Percentiles rank a stretch among this genome's conserved stretches.
Evolutionary conservation across 352 stramenopile genomes (phyloP).

Genomic region (Phytophthora niederhauseri): DNA sequence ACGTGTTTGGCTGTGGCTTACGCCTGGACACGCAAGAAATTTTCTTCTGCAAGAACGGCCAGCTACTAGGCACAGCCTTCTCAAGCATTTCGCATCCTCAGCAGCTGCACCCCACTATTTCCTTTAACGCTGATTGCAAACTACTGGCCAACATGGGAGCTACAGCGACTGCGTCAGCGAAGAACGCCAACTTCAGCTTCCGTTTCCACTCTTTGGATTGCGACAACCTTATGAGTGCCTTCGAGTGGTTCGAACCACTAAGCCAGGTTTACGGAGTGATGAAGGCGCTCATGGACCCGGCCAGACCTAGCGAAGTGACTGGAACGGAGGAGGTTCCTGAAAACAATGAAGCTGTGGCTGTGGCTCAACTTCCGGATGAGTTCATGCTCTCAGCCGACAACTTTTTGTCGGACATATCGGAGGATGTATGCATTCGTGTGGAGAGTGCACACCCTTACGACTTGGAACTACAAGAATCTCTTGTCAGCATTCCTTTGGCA

Average conservation of each 20-base stretch:
- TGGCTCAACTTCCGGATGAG: slow-evolving; percentile 63
- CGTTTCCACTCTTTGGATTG: slow-evolving; percentile 84
- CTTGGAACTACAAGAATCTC: slow-evolving; percentile 76
- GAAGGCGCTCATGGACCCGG: slow-evolving; percentile 74
- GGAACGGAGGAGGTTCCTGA: slow-evolving; percentile 5
- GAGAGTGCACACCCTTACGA: slow-evolving; percentile 85
- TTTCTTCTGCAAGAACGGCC: slow-evolving; percentile 89
- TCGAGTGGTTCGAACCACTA: slow-evolving; percentile 89
- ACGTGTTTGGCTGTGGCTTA: slow-evolving; percentile 82
- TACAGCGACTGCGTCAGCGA: slow-evolving; percentile 28
- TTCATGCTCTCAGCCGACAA: slow-evolving; percentile 91
- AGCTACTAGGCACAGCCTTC: slow-evolving; percentile 79
- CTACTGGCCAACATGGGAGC: slow-evolving; percentile 78
- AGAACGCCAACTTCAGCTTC: slow-evolving; percentile 74
- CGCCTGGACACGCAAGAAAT: slow-evolving; percentile 83
- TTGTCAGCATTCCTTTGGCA: slow-evolving; percentile 83
- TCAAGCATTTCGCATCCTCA: slow-evolving; percentile 58
- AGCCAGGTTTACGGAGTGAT: slow-evolving; percentile 89
- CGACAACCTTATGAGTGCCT: slow-evolving; percentile 85
- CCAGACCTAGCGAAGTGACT: slow-evolving; percentile 19
- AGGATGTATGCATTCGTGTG: slow-evolving; percentile 83
- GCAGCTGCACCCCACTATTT: slow-evolving; percentile 79
- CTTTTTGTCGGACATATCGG: slow-evolving; percentile 85
- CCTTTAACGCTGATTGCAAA: slow-evolving; percentile 74
- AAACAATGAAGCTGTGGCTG: slow-evolving; percentile 3